phyloP scores from a whole-genome alignment of 2,329 filamentous ascomycete species.

The Eutypa lata region DNA sequence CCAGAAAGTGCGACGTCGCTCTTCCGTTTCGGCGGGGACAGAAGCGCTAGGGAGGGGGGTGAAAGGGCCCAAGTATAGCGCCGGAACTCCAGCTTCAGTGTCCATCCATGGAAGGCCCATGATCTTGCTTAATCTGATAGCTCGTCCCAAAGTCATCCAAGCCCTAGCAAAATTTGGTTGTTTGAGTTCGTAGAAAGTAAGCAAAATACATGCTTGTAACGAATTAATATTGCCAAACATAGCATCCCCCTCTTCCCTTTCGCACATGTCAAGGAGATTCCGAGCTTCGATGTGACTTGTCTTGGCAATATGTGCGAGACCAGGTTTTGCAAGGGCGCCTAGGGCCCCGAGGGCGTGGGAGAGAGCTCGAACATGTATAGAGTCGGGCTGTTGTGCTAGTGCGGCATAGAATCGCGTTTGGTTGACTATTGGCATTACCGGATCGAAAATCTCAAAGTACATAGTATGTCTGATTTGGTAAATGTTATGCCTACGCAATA shows the following conservation, averaged over 20 bases:
- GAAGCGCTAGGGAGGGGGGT: neutral
- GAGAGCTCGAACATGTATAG: neutral
- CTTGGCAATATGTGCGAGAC: neutral
- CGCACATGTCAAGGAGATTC: conserved; percentile 3
- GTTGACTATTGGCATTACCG: conserved; percentile 4
- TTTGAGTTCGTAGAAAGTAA: conserved; percentile 3
- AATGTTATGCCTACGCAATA: too few relatives aligned
- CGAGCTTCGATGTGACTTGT: conserved; percentile 3
- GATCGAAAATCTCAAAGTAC: conserved; percentile 7
- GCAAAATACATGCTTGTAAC: conserved; percentile 3
- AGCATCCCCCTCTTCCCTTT: conserved; percentile 1
- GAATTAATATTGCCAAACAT: conserved; percentile 1
- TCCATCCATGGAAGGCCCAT: conserved; percentile 2
- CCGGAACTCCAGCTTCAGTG: neutral
- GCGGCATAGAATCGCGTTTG: conserved; percentile 1
- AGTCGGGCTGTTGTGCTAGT: neutral
- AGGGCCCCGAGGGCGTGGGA: conserved; percentile 2
- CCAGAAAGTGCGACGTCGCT: conserved; percentile 5
- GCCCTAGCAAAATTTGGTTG: conserved; percentile 3
- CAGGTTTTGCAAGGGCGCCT: neutral
- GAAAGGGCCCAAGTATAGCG: neutral
- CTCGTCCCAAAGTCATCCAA: conserved; percentile 5
- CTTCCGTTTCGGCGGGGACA: neutral
- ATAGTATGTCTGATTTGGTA: conserved; percentile 5
- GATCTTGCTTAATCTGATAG: conserved; percentile 2